These are phyloP conservation scores for Gossypium schwendimanii DNA, from an alignment of 441 rosid species.

Conservation along the genomic window DNA sequence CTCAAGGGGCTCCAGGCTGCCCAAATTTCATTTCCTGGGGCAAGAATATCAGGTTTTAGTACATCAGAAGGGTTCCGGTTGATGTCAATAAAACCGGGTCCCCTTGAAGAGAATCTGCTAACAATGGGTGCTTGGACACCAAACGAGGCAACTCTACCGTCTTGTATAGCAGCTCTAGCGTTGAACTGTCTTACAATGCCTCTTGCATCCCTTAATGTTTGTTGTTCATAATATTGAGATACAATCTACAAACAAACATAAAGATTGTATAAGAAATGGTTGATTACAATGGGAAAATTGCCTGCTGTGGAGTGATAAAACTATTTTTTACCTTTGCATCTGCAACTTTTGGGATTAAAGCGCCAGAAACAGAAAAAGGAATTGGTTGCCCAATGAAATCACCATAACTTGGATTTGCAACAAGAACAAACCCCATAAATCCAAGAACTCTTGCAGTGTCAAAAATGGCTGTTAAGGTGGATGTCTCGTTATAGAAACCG, in stretches of 20 bases:
- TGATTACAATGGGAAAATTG: not conserved
- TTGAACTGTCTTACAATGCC: constrained; percentile 37
- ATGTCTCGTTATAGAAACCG: constrained; percentile 46
- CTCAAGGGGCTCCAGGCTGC: constrained; percentile 72
- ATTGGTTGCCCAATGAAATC: constrained; percentile 60
- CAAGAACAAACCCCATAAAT: constrained; percentile 56
- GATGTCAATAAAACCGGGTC: constrained; percentile 46
- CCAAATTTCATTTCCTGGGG: constrained; percentile 71
- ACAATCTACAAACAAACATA: constrained; percentile 33
- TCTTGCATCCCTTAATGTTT: constrained; percentile 33
- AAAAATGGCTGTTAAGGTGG: constrained; percentile 51
- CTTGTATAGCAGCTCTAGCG: constrained; percentile 49
- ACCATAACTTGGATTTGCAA: constrained; percentile 59
- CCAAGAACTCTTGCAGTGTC: constrained; percentile 53
- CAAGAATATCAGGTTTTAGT: constrained; percentile 56
- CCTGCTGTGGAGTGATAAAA: not conserved
- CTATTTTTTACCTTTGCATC: constrained; percentile 49
- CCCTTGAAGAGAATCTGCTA: constrained; percentile 56
- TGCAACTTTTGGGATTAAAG: constrained; percentile 44
- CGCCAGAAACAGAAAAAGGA: constrained; percentile 35
- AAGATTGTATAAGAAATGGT: not conserved
- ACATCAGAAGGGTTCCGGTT: constrained; percentile 37
- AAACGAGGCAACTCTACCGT: constrained; percentile 57
- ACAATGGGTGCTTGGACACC: constrained; percentile 48
- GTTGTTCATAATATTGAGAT: constrained; percentile 53